Percentiles rank a stretch among this genome's conserved stretches.
Evolutionary conservation across 805 yeast species (phyloP).

Genomic region (Metschnikowia reukaufii): DNA sequence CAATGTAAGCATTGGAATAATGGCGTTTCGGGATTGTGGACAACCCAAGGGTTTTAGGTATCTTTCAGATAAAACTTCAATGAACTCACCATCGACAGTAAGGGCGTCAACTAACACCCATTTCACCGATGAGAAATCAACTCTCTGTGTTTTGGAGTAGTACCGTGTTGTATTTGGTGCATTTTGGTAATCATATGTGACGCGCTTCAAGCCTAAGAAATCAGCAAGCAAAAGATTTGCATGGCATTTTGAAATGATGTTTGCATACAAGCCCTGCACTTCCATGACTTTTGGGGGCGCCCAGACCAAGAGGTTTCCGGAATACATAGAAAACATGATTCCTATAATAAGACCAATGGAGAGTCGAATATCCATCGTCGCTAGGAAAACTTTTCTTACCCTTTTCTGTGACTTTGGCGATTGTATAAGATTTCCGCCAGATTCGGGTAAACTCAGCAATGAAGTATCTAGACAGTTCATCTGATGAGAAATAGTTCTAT

Average conservation of each 20-base stretch:
- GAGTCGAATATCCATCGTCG: constrained; percentile 42
- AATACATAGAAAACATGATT: constrained; percentile 71
- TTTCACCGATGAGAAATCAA: constrained; percentile 74
- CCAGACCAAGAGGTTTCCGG: constrained; percentile 83
- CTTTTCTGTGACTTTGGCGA: constrained; percentile 33
- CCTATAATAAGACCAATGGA: constrained; percentile 88
- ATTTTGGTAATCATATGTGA: constrained; percentile 88
- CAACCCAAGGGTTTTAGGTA: constrained; percentile 93
- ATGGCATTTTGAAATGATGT: constrained; percentile 65
- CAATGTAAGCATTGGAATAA: constrained; percentile 84
- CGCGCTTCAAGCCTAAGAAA: constrained; percentile 84
- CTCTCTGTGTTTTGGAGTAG: constrained; percentile 69
- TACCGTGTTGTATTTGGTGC: constrained; percentile 83
- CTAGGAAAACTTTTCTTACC: constrained; percentile 53
- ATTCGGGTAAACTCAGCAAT: constrained; percentile 62
- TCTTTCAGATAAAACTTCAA: constrained; percentile 82
- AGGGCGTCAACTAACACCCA: constrained; percentile 91
- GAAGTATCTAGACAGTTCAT: constrained; percentile 74
- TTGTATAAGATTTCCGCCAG: constrained; percentile 53
- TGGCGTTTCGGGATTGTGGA: constrained; percentile 65
- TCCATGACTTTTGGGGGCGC: constrained; percentile 72
- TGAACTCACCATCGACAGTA: constrained; percentile 90
- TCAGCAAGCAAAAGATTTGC: constrained; percentile 81
- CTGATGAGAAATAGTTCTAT: constrained; percentile 83
- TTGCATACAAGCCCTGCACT: constrained; percentile 84